Conservation (phyloP, 2,329 filamentous ascomycete genomes). For the Clonostachys byssicola region DNA sequence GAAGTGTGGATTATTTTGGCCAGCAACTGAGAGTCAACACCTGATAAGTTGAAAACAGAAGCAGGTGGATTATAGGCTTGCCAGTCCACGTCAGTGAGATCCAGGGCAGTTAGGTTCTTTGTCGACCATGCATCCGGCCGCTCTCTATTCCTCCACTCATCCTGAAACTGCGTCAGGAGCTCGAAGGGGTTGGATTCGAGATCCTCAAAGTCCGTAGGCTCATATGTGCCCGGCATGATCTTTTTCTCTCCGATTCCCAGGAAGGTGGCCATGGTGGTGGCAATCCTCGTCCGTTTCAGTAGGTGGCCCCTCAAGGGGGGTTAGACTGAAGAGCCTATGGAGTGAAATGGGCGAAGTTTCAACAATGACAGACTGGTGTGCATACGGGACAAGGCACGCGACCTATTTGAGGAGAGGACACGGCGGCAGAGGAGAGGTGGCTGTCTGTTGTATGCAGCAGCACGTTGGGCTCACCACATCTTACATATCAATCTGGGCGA, state of each 20-base stretch:
- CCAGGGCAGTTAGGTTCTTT: constrained; percentile 12
- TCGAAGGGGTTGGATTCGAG: constrained; percentile 20
- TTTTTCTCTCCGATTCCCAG: neutral
- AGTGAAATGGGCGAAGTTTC: too few species aligned
- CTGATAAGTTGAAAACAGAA: constrained; percentile 29
- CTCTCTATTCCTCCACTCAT: constrained; percentile 12
- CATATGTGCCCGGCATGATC: constrained; percentile 20
- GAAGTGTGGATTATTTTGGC: constrained; percentile 35
- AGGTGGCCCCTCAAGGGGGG: too few species aligned
- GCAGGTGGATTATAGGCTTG: constrained; percentile 39
- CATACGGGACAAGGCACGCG: too few species aligned
- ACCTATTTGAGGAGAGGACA: too few species aligned
- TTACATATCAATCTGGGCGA: too few species aligned
- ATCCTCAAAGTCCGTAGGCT: constrained; percentile 20
- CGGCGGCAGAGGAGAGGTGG: too few species aligned
- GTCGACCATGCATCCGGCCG: constrained; percentile 9
- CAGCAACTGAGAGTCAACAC: constrained; percentile 32
- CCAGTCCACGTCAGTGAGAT: constrained; percentile 33
- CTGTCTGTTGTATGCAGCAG: too few species aligned
- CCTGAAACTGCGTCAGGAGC: constrained; percentile 12
- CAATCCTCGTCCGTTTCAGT: too few species aligned
- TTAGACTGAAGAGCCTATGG: too few species aligned
- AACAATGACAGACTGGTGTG: too few species aligned
- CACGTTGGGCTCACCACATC: too few species aligned
- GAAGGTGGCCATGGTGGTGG: constrained; percentile 5